phyloP scores from a whole-genome alignment of 805 yeast species.

The Kazachstania viticola region DNA sequence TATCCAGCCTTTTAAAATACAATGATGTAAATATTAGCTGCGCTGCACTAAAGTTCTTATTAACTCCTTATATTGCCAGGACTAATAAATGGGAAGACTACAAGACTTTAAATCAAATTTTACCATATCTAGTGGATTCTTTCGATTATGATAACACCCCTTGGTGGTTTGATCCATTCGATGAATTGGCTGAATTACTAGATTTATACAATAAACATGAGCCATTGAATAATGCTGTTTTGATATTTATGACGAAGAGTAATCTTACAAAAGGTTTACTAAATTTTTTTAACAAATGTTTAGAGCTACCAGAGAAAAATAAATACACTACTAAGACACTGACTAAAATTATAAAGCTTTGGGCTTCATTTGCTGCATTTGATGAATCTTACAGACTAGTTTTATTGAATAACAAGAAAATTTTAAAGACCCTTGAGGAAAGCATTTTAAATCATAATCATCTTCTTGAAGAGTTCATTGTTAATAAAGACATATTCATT shows the following conservation, averaged over 20 bases:
- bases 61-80: conserved; percentile 10
- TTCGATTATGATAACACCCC: conserved; percentile 18
- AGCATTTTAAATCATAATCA: conserved; percentile 15
- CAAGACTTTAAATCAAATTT: conserved; percentile 8
- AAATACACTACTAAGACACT: conserved; percentile 9
- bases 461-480: conserved; percentile 13
- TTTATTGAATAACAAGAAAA: conserved; percentile 12
- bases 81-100: conserved; percentile 8
- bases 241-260: conserved; percentile 13
- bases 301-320: conserved; percentile 11
- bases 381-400: conserved; percentile 19
- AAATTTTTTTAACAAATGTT: conserved; percentile 13
- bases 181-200: conserved; percentile 11
- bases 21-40: conserved; percentile 14
- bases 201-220: conserved; percentile 14
- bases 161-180: conserved; percentile 26
- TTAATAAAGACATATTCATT: conserved; percentile 4
- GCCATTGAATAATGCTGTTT: conserved; percentile 19
- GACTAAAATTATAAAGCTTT: conserved; percentile 17
- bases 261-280: conserved; percentile 18
- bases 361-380: conserved; percentile 19
- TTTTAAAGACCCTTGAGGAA: conserved; percentile 14
- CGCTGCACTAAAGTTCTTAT: conserved; percentile 12
- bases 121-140: conserved; percentile 19
- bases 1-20: conserved; percentile 16